Conservation (phyloP, 1,139 yeast species). For the Hansenula lynferdii region DNA sequence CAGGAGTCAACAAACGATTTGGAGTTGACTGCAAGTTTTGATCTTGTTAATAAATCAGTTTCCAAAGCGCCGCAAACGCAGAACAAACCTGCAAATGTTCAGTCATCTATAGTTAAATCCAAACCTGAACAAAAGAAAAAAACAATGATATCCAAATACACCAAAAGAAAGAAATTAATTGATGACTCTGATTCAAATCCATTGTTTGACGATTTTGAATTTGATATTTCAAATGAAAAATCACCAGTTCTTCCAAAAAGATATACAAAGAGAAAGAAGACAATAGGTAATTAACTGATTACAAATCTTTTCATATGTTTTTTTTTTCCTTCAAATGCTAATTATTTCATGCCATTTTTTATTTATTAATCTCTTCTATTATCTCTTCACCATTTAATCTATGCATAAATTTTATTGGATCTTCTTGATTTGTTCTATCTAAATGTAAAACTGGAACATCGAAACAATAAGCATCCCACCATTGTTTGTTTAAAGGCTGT, state of each 20-base stretch:
- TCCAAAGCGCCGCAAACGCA: neutral
- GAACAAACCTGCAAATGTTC: neutral
- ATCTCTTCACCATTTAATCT: constrained; percentile 57
- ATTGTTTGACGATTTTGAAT: constrained; percentile 12
- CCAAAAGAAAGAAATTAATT: constrained; percentile 10
- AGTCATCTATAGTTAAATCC: too few species aligned
- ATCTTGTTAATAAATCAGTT: neutral
- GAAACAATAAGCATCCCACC: constrained; percentile 82
- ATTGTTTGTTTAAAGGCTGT: constrained; percentile 56
- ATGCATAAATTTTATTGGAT: constrained; percentile 72
- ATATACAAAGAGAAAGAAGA: constrained; percentile 19
- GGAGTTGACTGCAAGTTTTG: constrained; percentile 2
- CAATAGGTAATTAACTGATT: constrained; percentile 3
- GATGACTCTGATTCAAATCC: constrained; percentile 6
- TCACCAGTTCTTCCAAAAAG: constrained; percentile 16
- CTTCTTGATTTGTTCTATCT: constrained; percentile 37
- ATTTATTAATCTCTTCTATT: constrained; percentile 38
- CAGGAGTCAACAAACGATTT: constrained; percentile 4
- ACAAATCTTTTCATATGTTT: neutral
- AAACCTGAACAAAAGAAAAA: neutral
- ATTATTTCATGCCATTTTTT: neutral
- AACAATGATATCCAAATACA: neutral
- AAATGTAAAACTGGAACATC: constrained; percentile 89
- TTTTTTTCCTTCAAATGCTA: too few species aligned
- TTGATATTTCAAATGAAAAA: constrained; percentile 12